Evolutionary conservation across 2,329 filamentous ascomycete genomes (phyloP).

Genomic region (Davidsoniella neocaledoniae): DNA sequence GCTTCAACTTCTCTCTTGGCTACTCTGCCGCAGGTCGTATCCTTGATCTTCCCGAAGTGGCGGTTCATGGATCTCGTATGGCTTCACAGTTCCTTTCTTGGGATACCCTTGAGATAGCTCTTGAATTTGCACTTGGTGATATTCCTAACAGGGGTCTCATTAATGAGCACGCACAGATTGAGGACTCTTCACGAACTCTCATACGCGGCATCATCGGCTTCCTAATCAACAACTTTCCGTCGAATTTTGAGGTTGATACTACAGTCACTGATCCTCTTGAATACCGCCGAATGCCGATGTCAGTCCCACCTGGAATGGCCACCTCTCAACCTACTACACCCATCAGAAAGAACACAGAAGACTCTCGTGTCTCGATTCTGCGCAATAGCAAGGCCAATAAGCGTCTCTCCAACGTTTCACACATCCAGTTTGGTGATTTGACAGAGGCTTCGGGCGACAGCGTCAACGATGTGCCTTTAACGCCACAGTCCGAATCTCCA

Average conservation of each 20-base stretch:
- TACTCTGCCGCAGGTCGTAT: slow-evolving; percentile 47
- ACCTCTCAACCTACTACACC: slow-evolving; percentile 4
- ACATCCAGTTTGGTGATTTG: slow-evolving; percentile 57
- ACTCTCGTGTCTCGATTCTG: slow-evolving; percentile 7
- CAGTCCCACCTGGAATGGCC: slow-evolving; percentile 8
- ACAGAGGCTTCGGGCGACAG: slow-evolving; percentile 19
- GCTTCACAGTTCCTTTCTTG: slow-evolving; percentile 41
- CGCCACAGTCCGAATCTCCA: slow-evolving; percentile 15
- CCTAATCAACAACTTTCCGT: slow-evolving; percentile 41
- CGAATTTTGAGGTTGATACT: slow-evolving; percentile 41
- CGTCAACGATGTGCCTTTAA: slow-evolving; percentile 17
- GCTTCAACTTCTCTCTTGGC: slow-evolving; percentile 40
- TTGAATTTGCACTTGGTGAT: slow-evolving; percentile 37
- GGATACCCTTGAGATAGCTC: slow-evolving; percentile 42
- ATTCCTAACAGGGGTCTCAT: slow-evolving; percentile 14
- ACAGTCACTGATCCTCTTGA: slow-evolving; percentile 21
- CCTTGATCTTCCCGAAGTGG: slow-evolving; percentile 37
- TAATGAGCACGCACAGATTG: slow-evolving; percentile 26
- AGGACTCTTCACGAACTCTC: slow-evolving; percentile 35
- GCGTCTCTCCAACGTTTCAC: slow-evolving; percentile 27
- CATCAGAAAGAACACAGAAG: slow-evolving; percentile 2
- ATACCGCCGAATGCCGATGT: slow-evolving; percentile 25
- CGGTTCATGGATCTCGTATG: slow-evolving; percentile 41
- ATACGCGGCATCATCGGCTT: slow-evolving; percentile 41
- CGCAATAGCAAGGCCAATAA: slow-evolving; percentile 6